Percentiles rank a stretch among this genome's conserved stretches.
These are phyloP conservation scores for Vitis hybrid DNA, from an alignment of 177 flowering plant species.

Conservation along the genomic window DNA sequence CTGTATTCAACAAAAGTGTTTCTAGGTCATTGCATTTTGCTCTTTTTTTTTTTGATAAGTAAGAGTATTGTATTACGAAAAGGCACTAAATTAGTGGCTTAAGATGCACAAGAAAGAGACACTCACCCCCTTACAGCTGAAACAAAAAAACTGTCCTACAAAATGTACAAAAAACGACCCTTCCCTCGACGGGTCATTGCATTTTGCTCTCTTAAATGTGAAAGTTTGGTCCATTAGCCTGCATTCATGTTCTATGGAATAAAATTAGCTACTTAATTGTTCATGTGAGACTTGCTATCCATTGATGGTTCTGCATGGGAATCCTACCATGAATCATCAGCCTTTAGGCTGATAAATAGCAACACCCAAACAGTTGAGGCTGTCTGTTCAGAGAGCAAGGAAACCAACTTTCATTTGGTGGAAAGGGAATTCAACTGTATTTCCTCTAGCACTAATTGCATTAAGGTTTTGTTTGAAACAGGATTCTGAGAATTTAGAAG, in stretches of 20 bases:
- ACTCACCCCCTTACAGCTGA: no score
- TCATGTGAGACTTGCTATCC: background rate
- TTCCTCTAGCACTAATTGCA: constrained; percentile 1
- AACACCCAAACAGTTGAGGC: background rate
- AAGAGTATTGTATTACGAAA: no score
- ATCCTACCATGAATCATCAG: background rate
- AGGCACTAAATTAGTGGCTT: no score
- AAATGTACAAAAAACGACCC: no score
- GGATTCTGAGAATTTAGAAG: constrained; percentile 56
- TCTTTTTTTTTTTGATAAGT: no score
- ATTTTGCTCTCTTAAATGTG: background rate
- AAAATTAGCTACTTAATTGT: background rate
- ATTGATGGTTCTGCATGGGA: background rate
- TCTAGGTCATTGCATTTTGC: background rate
- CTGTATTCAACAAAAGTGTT: background rate
- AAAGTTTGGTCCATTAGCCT: background rate
- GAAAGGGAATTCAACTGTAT: background rate
- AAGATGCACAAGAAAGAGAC: no score
- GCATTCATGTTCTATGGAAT: background rate
- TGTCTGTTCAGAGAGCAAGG: background rate
- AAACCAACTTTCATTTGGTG: background rate
- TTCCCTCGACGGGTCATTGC: background rate
- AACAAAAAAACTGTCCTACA: no score
- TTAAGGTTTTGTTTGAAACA: constrained; percentile 30
- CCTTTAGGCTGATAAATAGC: background rate